phyloP scores from a whole-genome alignment of 2,329 filamentous ascomycete species.

The Raffaelea deltoideospora region DNA sequence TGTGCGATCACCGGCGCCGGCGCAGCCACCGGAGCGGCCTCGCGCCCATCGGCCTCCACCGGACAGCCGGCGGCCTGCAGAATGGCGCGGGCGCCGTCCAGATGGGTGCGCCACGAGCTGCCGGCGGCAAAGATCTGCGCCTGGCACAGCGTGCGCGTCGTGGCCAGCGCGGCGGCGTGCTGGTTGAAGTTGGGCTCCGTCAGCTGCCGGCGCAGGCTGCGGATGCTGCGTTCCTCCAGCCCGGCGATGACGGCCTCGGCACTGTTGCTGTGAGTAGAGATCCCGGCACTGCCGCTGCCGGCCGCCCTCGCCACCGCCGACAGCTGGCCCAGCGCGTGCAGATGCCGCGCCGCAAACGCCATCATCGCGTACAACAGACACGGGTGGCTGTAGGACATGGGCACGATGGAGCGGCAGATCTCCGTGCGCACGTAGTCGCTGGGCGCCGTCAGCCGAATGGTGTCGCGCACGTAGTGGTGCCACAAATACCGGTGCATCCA shows the following conservation, averaged over 20 bases:
- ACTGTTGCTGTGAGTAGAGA: no score
- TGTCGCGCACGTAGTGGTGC: slow-evolving; percentile 7
- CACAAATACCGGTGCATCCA: slow-evolving; percentile 4
- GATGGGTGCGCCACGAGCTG: slow-evolving; percentile 5
- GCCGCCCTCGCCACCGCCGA: no score
- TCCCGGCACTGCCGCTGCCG: no score
- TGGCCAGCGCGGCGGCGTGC: slow-evolving; percentile 3
- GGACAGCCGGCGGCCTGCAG: slow-evolving; percentile 2
- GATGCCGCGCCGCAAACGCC: slow-evolving; percentile 4
- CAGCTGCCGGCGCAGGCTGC: slow-evolving; percentile 2
- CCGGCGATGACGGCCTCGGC: not conserved
- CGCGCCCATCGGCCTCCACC: no score
- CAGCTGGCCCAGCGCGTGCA: not conserved
- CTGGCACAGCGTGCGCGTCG: slow-evolving; percentile 6
- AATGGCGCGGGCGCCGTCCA: slow-evolving; percentile 4
- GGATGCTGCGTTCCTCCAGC: slow-evolving; percentile 5
- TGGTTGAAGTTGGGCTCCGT: not conserved
- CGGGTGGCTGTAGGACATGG: slow-evolving; percentile 4
- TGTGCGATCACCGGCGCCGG: no score
- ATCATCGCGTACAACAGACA: slow-evolving; percentile 4
- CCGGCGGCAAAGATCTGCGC: slow-evolving; percentile 3
- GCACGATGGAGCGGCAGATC: slow-evolving; percentile 6
- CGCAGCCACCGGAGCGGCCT: no score
- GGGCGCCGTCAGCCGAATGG: slow-evolving; percentile 6
- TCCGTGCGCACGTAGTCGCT: slow-evolving; percentile 5